Percentiles rank a stretch among this genome's conserved stretches.
Conservation (phyloP, 2,329 filamentous ascomycete genomes). For the Lecanicillium sp. region DNA sequence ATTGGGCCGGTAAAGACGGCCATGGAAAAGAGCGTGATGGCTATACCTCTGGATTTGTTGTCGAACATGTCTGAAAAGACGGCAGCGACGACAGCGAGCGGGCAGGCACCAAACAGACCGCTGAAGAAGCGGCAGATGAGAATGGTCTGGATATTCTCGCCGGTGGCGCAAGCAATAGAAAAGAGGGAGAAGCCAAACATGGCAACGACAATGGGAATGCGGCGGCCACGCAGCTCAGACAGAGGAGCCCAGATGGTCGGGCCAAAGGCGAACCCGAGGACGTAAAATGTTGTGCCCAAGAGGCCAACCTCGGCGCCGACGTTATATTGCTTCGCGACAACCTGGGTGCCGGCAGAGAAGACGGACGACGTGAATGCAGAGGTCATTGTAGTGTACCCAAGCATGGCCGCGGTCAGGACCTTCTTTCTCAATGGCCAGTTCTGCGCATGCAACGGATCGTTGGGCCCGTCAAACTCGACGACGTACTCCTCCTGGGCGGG, state of each 20-base stretch:
- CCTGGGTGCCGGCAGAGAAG: conserved; percentile 60
- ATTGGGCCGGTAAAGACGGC: conserved; percentile 60
- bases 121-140: conserved; percentile 67
- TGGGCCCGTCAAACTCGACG: conserved; percentile 76
- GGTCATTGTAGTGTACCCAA: conserved; percentile 68
- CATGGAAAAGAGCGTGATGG: conserved; percentile 39
- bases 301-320: conserved; percentile 58
- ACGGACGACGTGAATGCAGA: conserved; percentile 69
- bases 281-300: conserved; percentile 62
- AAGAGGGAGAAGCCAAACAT: conserved; percentile 68
- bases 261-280: conserved; percentile 66
- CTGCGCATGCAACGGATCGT: conserved; percentile 79
- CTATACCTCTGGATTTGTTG: conserved; percentile 52
- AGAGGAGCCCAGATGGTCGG: conserved; percentile 68
- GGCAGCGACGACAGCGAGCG: conserved; percentile 62
- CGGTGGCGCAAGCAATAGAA: conserved; percentile 57
- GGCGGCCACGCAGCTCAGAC: conserved; percentile 64
- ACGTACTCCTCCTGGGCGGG: conserved; percentile 71
- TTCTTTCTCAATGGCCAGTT: conserved; percentile 83
- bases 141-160: conserved; percentile 63
- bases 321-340: conserved; percentile 51
- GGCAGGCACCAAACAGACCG: conserved; percentile 66
- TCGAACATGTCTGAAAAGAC: conserved; percentile 69
- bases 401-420: conserved; percentile 59
- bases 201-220: conserved; percentile 52